phyloP scores from a whole-genome alignment of 192 early-diverging fungal species.

The Backusella australiensis region DNA sequence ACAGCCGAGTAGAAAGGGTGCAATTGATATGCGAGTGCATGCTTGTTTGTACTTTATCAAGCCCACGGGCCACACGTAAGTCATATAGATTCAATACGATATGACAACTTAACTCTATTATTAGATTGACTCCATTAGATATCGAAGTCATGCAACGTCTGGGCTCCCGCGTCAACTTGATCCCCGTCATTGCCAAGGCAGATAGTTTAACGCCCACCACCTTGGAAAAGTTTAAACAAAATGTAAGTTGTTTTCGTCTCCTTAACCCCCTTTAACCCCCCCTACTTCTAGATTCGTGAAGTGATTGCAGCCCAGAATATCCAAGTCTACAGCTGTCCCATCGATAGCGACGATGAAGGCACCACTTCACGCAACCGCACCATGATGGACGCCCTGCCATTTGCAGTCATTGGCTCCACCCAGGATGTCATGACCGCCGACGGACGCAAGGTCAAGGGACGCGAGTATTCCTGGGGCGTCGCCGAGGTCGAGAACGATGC shows the following conservation, averaged over 20 bases:
- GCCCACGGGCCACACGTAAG: conserved; percentile 89
- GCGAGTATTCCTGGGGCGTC: conserved; percentile 98
- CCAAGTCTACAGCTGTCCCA: conserved; percentile 84
- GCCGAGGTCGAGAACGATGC: conserved; percentile 99
- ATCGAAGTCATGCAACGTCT: conserved; percentile 95
- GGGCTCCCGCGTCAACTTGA: conserved; percentile 86
- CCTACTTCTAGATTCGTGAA: conserved; percentile 45
- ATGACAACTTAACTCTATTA: background rate
- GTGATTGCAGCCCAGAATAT: conserved; percentile 92
- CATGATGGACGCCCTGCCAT: conserved; percentile 91
- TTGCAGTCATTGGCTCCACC: conserved; percentile 91
- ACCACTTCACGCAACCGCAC: conserved; percentile 77
- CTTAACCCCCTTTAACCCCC: conserved; percentile 17
- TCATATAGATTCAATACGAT: background rate
- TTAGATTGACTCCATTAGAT: conserved; percentile 72
- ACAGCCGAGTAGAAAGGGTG: conserved; percentile 76
- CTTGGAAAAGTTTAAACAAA: conserved; percentile 80
- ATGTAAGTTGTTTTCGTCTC: conserved; percentile 36
- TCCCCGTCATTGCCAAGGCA: conserved; percentile 90
- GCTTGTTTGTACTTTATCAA: conserved; percentile 96
- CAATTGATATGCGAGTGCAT: conserved; percentile 93
- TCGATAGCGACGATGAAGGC: conserved; percentile 86
- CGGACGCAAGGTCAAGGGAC: conserved; percentile 90
- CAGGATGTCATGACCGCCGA: conserved; percentile 80
- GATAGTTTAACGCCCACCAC: conserved; percentile 87